Percentiles rank a stretch among this genome's conserved stretches.
phyloP scores from a whole-genome alignment of 1,139 yeast species.

The Geotrichum aggregatum region DNA sequence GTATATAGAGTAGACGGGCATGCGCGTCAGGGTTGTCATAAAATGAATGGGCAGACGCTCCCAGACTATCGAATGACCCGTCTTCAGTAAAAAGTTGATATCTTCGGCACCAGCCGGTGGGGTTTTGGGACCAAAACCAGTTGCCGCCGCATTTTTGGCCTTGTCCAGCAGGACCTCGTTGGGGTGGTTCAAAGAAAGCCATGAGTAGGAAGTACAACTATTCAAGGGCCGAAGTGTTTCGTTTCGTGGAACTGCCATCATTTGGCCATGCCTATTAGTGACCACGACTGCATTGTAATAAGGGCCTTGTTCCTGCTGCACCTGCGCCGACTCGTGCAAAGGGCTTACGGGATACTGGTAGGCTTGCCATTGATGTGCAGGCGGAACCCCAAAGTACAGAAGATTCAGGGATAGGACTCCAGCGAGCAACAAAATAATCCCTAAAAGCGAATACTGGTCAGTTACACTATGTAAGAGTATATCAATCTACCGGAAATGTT shows the following conservation, averaged over 20 bases:
- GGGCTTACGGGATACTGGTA: too few species aligned
- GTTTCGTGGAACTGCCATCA: conserved; percentile 4
- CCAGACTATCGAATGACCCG: conserved; percentile 40
- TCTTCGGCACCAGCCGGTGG: conserved; percentile 27
- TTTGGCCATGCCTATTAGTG: conserved; percentile 1
- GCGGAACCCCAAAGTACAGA: too few species aligned
- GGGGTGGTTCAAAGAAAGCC: conserved; percentile 9
- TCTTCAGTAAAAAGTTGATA: conserved; percentile 37
- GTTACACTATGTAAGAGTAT: too few species aligned
- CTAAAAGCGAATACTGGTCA: too few species aligned
- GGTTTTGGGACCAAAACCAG: not conserved
- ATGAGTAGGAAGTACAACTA: conserved; percentile 3
- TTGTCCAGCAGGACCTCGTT: not conserved
- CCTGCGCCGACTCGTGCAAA: too few species aligned
- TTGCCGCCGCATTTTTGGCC: not conserved
- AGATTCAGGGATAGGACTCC: too few species aligned
- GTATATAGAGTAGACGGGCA: conserved; percentile 37
- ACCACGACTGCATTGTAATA: conserved; percentile 10
- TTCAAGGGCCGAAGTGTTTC: conserved; percentile 1
- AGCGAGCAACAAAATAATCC: too few species aligned
- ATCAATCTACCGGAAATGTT: too few species aligned
- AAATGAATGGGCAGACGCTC: conserved; percentile 40
- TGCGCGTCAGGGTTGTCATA: conserved; percentile 36
- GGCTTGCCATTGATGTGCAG: too few species aligned
- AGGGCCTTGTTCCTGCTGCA: conserved; percentile 4